Conservation (phyloP, 179 eudicot genomes). For the Silene noctiflora region DNA sequence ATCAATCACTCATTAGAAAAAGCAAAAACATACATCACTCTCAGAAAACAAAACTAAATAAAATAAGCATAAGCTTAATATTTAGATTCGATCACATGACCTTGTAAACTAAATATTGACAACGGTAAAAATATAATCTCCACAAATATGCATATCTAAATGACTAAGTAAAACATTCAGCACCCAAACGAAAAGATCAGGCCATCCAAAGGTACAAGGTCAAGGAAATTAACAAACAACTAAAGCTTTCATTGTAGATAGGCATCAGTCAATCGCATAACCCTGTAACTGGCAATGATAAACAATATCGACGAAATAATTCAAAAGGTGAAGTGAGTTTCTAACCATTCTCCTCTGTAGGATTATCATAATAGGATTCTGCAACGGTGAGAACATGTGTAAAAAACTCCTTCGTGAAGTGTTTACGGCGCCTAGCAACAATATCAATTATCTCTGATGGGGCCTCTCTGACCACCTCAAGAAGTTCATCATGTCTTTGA, state of each 20-base stretch:
- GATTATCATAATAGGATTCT: constrained; percentile 68
- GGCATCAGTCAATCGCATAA: background rate
- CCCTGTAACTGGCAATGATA: background rate
- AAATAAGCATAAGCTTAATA: background rate
- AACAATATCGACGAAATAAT: background rate
- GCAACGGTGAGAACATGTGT: constrained; percentile 74
- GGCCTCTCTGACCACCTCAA: constrained; percentile 48
- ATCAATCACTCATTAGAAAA: background rate
- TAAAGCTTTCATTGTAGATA: background rate
- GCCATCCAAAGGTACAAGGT: background rate
- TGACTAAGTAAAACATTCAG: background rate
- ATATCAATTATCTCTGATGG: constrained; percentile 59
- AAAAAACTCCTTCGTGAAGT: constrained; percentile 88
- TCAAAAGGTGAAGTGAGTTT: constrained; percentile 8
- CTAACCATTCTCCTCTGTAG: constrained; percentile 76
- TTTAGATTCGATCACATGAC: background rate
- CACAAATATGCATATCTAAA: background rate
- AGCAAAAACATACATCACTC: background rate
- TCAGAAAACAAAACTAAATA: background rate
- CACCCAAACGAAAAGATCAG: background rate
- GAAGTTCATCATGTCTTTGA: constrained; percentile 80
- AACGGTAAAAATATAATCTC: background rate
- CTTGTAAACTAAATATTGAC: background rate
- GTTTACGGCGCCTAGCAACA: constrained; percentile 86
- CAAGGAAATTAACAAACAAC: background rate